A percentile compares a stretch with the other conserved stretches of the same genome.
Conservation (phyloP, 805 yeast species). For the Kazachstania kunashirensis region DNA sequence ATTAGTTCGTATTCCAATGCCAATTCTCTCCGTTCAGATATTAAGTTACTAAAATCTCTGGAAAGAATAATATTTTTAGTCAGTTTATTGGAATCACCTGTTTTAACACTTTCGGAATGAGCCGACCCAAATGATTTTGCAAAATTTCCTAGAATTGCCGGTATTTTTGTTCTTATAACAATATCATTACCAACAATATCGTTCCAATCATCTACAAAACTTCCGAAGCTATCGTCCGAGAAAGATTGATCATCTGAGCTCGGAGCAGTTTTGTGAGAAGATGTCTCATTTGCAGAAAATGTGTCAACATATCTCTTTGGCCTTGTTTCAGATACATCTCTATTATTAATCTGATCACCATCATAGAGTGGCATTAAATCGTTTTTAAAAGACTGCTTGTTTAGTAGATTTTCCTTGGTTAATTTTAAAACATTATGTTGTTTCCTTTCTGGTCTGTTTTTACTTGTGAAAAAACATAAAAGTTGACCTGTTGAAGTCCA, state of each 20-base stretch:
- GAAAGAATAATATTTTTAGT: constrained; percentile 50
- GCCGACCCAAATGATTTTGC: constrained; percentile 19
- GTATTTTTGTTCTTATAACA: constrained; percentile 38
- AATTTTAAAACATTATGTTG: constrained; percentile 26
- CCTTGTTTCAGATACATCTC: constrained; percentile 2
- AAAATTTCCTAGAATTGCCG: constrained; percentile 34
- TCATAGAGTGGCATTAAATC: constrained; percentile 2
- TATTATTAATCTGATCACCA: neutral
- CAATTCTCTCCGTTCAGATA: constrained; percentile 66
- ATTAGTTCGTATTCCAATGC: constrained; percentile 57
- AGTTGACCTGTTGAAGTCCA: constrained; percentile 76
- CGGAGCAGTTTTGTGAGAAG: constrained; percentile 9
- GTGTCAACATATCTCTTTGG: constrained; percentile 30
- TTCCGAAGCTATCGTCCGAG: constrained; percentile 37
- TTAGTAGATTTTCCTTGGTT: constrained; percentile 21
- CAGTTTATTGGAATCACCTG: constrained; percentile 20
- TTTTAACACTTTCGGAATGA: constrained; percentile 19
- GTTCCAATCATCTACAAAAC: constrained; percentile 61
- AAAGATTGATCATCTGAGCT: constrained; percentile 22
- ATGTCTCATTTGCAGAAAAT: constrained; percentile 9
- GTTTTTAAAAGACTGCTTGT: constrained; percentile 6
- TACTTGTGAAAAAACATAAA: constrained; percentile 71
- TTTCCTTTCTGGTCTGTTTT: constrained; percentile 33
- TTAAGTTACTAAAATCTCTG: constrained; percentile 54
- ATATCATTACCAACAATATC: constrained; percentile 52